phyloP scores from a whole-genome alignment of 140 eudicot species.

The Ambrosia hybrid region DNA sequence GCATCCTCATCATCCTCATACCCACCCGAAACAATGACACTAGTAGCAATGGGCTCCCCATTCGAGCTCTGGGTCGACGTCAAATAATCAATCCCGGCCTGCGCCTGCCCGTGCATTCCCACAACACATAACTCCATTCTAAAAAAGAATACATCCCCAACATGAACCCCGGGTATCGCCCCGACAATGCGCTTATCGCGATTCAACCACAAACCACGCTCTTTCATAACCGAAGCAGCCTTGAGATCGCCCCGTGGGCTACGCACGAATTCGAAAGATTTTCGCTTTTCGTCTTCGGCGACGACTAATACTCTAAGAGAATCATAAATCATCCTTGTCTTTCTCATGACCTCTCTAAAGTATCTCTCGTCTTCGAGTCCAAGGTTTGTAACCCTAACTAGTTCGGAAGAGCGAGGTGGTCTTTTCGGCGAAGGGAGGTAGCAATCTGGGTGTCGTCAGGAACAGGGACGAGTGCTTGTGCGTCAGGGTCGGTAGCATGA shows the following conservation, averaged over 20 bases:
- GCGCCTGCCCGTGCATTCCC: constrained; percentile 80
- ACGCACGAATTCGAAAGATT: constrained; percentile 1
- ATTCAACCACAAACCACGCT: constrained; percentile 69
- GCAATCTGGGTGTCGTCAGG: constrained; percentile 21
- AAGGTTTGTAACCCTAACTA: constrained; percentile 70
- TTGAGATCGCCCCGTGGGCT: constrained; percentile 58
- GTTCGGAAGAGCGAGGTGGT: constrained; percentile 55
- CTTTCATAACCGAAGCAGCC: constrained; percentile 63
- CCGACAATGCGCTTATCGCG: constrained; percentile 85
- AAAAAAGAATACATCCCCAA: constrained; percentile 76
- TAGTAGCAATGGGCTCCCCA: constrained; percentile 87
- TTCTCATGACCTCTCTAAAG: constrained; percentile 55
- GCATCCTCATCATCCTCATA: constrained; percentile 89
- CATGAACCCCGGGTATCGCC: constrained; percentile 56
- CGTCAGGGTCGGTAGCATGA: constrained; percentile 37
- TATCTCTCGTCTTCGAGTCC: constrained; percentile 56
- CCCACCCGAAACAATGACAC: constrained; percentile 86
- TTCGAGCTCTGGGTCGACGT: constrained; percentile 65
- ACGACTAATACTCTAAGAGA: constrained; percentile 53
- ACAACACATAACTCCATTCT: constrained; percentile 85
- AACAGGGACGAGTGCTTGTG: constrained; percentile 61
- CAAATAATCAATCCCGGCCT: constrained; percentile 84
- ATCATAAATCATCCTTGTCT: constrained; percentile 64
- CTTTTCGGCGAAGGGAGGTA: constrained; percentile 35
- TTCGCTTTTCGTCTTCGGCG: constrained; percentile 49